Conservation (phyloP, 2,329 filamentous ascomycete species). For the Cladosporium colombiae region DNA sequence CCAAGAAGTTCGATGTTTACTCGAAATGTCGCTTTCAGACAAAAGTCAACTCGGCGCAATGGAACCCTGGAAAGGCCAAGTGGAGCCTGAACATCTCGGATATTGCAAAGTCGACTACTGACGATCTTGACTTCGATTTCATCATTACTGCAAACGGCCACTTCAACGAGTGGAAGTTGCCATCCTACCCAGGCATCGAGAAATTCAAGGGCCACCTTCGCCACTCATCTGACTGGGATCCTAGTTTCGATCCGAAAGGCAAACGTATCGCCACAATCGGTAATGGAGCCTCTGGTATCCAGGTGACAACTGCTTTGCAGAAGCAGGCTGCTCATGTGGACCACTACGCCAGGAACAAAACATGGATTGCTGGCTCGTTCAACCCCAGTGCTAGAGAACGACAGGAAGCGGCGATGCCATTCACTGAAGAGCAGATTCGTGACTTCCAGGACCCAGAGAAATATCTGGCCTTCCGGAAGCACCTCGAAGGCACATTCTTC, state of each 20-base stretch:
- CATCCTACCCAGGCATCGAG: conserved; percentile 54
- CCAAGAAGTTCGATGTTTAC: conserved; percentile 66
- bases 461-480: conserved; percentile 55
- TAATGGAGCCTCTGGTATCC: conserved; percentile 47
- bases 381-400: conserved; percentile 53
- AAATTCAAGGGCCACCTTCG: conserved; percentile 40
- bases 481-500: conserved; percentile 60
- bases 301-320: conserved; percentile 52
- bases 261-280: conserved; percentile 47
- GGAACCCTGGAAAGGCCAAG: conserved; percentile 53
- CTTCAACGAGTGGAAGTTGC: conserved; percentile 67
- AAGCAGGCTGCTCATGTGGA: conserved; percentile 53
- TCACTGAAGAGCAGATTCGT: conserved; percentile 55
- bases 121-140: conserved; percentile 57
- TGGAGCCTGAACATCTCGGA: conserved; percentile 61
- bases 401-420: conserved; percentile 58
- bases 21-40: conserved; percentile 57
- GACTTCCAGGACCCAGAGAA: conserved; percentile 61
- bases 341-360: conserved; percentile 65
- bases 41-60: conserved; percentile 57
- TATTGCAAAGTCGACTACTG: conserved; percentile 25
- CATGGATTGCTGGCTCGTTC: conserved; percentile 68
- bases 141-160: conserved; percentile 64
- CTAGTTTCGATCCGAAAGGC: conserved; percentile 35
- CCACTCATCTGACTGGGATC: conserved; percentile 44